phyloP scores from a whole-genome alignment of 441 rosid genomes.

The Dalechampia spathulata region DNA sequence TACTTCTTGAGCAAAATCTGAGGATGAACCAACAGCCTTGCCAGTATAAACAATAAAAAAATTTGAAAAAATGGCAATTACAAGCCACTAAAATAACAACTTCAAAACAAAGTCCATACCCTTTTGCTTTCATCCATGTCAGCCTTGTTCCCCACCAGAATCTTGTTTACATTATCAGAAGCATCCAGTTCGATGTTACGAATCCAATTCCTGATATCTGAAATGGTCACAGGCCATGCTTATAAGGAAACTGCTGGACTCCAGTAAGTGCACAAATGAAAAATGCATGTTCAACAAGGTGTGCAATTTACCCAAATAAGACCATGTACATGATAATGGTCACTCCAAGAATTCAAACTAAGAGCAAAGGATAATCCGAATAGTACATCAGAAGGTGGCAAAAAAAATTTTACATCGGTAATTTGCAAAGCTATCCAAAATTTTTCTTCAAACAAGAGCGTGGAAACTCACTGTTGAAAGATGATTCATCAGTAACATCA shows the following conservation, averaged over 20 bases:
- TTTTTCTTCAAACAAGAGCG: too few relatives aligned
- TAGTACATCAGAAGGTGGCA: neutral
- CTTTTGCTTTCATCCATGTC: slow-evolving; percentile 95
- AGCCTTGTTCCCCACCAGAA: slow-evolving; percentile 84
- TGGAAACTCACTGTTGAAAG: slow-evolving; percentile 75
- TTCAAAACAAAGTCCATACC: slow-evolving; percentile 23
- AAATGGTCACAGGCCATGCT: slow-evolving; percentile 2
- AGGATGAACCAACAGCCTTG: too few relatives aligned
- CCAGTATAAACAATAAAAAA: too few relatives aligned
- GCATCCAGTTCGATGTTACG: slow-evolving; percentile 88
- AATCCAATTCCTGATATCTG: slow-evolving; percentile 84
- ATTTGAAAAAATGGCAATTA: neutral
- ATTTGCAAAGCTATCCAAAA: too few relatives aligned
- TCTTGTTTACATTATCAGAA: slow-evolving; percentile 84
- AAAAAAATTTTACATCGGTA: too few relatives aligned
- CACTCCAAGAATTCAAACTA: neutral
- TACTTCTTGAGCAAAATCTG: too few relatives aligned
- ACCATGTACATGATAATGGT: neutral
- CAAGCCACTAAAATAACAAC: neutral
- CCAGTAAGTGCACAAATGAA: neutral
- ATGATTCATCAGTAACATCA: slow-evolving; percentile 92
- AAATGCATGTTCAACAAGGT: neutral
- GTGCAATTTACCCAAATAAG: neutral
- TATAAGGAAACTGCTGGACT: slow-evolving; percentile 6
- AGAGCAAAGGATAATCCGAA: neutral